Conservation (phyloP, 2,329 filamentous ascomycete species). For the Aureobasidium sp. region DNA sequence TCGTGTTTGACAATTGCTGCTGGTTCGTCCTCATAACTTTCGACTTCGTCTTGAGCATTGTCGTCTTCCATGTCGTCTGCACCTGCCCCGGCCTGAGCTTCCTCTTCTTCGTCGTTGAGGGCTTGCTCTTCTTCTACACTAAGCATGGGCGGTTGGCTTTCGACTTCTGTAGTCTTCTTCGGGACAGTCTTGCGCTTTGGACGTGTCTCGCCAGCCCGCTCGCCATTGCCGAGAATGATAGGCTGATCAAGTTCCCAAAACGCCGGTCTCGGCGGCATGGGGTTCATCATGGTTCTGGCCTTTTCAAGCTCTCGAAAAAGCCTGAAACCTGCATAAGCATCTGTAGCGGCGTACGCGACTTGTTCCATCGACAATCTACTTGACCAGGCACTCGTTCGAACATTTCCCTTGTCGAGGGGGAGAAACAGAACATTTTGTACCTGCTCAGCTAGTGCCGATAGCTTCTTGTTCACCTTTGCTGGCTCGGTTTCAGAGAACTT, state of each 20-base stretch:
- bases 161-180: background rate
- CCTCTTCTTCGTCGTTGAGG: constrained; percentile 1
- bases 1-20: background rate
- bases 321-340: constrained; percentile 71
- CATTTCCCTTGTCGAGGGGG: constrained; percentile 67
- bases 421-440: constrained; percentile 63
- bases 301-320: constrained; percentile 65
- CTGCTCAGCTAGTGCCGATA: constrained; percentile 60
- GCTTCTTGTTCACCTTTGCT: constrained; percentile 54
- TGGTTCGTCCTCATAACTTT: background rate
- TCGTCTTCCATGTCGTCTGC: background rate
- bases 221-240: constrained; percentile 48
- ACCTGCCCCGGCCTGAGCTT: background rate
- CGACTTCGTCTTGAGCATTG: background rate
- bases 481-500: constrained; percentile 52
- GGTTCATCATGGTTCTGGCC: constrained; percentile 56
- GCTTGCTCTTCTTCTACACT: background rate
- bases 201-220: constrained; percentile 17
- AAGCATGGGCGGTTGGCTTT: background rate
- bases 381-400: constrained; percentile 71
- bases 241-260: constrained; percentile 59
- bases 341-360: constrained; percentile 66
- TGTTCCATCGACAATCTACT: constrained; percentile 54
- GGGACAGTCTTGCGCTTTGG: background rate
- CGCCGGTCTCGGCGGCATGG: constrained; percentile 61